Evolutionary conservation across 2,329 filamentous ascomycete genomes (phyloP), one percentile per base, ranked within the genome.

Genomic region (Dothistroma septosporum): DNA sequence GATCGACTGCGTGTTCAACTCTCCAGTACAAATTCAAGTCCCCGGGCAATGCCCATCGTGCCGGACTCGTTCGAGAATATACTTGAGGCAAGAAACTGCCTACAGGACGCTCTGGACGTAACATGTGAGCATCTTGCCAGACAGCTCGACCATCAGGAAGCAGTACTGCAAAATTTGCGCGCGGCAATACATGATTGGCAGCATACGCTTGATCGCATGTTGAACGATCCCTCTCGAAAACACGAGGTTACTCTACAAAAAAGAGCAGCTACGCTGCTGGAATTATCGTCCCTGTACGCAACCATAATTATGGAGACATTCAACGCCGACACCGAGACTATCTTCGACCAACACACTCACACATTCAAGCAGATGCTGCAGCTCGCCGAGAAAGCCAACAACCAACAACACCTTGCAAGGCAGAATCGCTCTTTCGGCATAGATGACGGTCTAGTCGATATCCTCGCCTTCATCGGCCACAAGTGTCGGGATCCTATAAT

Each of bases 61-160:
- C 54, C 35, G 6, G 14, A 22, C n/a, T 14, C 4, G 3, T 56
- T 56, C 37, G 3, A 48, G 10, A 46, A 33, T 24, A 9, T 31
- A 10, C 14, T 11, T 5, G 22, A 47, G 7, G 54, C 54, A 3
- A 46, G 41, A 33, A 12, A 46, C 8, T 47, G 22, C 32, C 32
- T 56, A 44, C 35, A 47, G 35, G 35, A 56, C n/a, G 47, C 47
- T 9, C 54, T 56, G 54, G 16, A 56, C 21, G 44, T 21, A 37
- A 24, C 35, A 28, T 28, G 47, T 14, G n/a, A 56, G 16, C 21
- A 44, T 14, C 35, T 56, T 22, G 19, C 24, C 19, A 14, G 32
- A n/a, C 19, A 56, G 54, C 54, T 28, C 19, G 16, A 7, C 14
- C 2, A 44, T 44, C 37, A 44, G n/a, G 11, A 19, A 53, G 50